Base-by-base conservation (phyloP, 2,329 filamentous ascomycete genomes). In the Lojkania enalia region DNA sequence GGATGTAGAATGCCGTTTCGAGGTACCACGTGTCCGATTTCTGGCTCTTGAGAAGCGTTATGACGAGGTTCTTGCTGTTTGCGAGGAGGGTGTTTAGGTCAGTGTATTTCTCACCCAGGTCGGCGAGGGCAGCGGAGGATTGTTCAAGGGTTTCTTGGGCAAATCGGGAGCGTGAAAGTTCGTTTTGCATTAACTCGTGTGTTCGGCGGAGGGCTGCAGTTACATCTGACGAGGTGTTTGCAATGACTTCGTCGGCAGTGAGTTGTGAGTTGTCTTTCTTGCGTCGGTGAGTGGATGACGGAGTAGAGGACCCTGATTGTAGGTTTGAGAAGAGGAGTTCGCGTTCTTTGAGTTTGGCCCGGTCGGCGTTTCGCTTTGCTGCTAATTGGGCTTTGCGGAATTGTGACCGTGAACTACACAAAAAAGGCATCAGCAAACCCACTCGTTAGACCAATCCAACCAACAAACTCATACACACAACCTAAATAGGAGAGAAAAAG, bases 1-100 rank as follows among this genome's bases (percentile, higher is more conserved):
- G 79, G 57, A 96, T 78, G 66, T 91, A 95, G 55, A 97, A 84
- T 2, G 91, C 84, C 27, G 88, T 95, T 71, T 94, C 87, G 23
- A 99, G 80, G 67, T 99, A 99, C 94, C 94, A 99, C 2, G 91
- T 96, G 66, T 99, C 94, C 54, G 87, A 94, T 77, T 99, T 99
- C 66, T 95, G 90, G 52, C 88, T 94, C 49, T 83, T 83, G 35
- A 97, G 74, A 35, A 99, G 76, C 14, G 88, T 89, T 5, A 83
- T 83, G 5, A 96, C 81, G 14, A 99, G 76, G 43, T 84, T 85
- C 53, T 82, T 81, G 35, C 88, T 91, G 44, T 82, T 87, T 2
- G 81, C 77, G 27, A 99, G 78, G 63, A 96, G 79, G 11, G 82
- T 81, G 58, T 92, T 89, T 4, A 97, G 81, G 38, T 84, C 83